These are phyloP conservation scores for Logfia minima DNA, from an alignment of 129 eudicot genomes.

Conservation along the genomic window DNA sequence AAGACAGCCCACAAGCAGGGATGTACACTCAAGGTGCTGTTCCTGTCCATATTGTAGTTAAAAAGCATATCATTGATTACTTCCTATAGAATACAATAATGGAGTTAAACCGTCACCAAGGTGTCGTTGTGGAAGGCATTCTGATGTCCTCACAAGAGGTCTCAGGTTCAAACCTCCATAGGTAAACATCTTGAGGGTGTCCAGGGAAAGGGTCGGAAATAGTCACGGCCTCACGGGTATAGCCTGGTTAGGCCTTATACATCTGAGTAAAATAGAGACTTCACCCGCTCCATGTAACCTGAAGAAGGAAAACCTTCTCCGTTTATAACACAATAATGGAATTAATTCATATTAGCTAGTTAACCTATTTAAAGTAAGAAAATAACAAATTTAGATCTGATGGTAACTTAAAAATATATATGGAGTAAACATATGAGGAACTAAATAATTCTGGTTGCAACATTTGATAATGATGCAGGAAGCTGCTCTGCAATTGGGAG, in stretches of 20 bases:
- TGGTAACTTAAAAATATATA: neutral
- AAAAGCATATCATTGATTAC: neutral
- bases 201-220: too few relatives aligned
- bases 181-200: too few relatives aligned
- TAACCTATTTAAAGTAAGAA: neutral
- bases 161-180: too few relatives aligned
- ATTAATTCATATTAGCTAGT: neutral
- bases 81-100: neutral
- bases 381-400: neutral
- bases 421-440: neutral
- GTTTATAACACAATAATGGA: neutral
- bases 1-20: constrained; percentile 98
- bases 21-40: constrained; percentile 73
- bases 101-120: neutral
- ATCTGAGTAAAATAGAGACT: too few relatives aligned
- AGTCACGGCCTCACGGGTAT: too few relatives aligned
- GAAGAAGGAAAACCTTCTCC: too few relatives aligned
- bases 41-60: neutral
- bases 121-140: too few relatives aligned
- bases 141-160: too few relatives aligned
- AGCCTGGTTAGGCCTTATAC: too few relatives aligned
- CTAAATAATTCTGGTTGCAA: neutral
- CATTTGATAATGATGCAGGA: constrained; percentile 54
- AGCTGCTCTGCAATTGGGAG: constrained; percentile 76
- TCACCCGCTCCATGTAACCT: too few relatives aligned